These are phyloP conservation scores for Tarenaya hassleriana DNA, from an alignment of 345 rosid species.

Conservation along the genomic window DNA sequence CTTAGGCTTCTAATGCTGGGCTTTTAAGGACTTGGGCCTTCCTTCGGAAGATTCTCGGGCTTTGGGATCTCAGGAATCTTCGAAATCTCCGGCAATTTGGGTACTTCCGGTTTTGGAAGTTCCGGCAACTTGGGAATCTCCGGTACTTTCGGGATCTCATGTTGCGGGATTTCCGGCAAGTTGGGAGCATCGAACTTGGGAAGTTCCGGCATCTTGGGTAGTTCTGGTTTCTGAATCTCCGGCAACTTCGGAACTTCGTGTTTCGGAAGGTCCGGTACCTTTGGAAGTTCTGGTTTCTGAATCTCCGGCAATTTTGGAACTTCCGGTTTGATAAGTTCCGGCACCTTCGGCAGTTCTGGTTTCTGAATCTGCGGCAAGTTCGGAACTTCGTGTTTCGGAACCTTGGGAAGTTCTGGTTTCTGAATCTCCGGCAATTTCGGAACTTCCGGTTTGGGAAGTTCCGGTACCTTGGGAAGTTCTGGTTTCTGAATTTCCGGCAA, in stretches of 20 bases:
- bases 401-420: conserved; percentile 14
- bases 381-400: neutral
- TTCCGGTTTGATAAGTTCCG: conserved; percentile 9
- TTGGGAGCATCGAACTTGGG: conserved; percentile 17
- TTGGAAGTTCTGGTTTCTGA: conserved; percentile 5
- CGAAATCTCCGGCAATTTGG: neutral
- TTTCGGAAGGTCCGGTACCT: neutral
- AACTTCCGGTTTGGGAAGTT: neutral
- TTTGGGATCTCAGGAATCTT: conserved; percentile 8
- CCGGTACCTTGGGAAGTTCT: no score
- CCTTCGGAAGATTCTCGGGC: neutral
- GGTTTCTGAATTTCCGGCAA: no score
- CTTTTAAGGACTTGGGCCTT: neutral
- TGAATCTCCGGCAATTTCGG: neutral
- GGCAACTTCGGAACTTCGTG: neutral
- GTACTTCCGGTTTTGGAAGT: neutral
- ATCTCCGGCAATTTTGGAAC: conserved; percentile 12
- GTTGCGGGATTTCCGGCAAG: conserved; percentile 2
- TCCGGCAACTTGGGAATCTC: conserved; percentile 6
- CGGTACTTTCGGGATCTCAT: conserved; percentile 1
- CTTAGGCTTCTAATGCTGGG: neutral
- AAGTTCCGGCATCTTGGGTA: neutral
- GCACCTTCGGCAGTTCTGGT: neutral
- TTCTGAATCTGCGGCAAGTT: neutral
- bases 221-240: conserved; percentile 9